Evolutionary conservation across 345 rosid species (phyloP).

Genomic region (Sisymbrium altissimum): DNA sequence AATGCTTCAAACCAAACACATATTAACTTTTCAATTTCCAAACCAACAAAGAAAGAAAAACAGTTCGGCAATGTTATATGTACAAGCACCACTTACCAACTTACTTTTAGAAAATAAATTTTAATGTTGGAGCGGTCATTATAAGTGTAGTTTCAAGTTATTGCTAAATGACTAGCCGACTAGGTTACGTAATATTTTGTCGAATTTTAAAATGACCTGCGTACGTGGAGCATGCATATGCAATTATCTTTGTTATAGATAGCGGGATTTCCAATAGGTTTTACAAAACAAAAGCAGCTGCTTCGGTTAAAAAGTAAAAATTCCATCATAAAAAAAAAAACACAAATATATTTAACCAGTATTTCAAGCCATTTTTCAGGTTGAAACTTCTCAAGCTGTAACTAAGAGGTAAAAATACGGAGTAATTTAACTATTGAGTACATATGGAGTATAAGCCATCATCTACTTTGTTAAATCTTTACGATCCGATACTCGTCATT

Average conservation of each 20-base stretch:
- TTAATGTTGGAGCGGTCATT: neutral
- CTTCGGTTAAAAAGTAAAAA: neutral
- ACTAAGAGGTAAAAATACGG: neutral
- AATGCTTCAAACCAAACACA: slow-evolving; percentile 26
- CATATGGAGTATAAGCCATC: too few species aligned
- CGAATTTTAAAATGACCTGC: neutral
- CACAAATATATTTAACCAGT: neutral
- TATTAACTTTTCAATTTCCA: slow-evolving; percentile 11
- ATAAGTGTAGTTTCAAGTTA: neutral
- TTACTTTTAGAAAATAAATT: neutral
- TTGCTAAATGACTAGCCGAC: neutral
- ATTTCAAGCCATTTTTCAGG: neutral
- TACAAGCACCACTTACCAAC: neutral
- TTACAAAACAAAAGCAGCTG: too few species aligned
- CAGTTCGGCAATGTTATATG: neutral
- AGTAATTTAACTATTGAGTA: neutral
- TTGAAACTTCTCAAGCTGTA: neutral
- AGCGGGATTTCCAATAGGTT: too few species aligned
- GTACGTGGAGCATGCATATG: neutral
- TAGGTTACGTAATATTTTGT: neutral
- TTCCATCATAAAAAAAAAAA: neutral
- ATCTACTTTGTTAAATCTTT: neutral
- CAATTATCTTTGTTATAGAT: neutral
- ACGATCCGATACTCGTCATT: neutral
- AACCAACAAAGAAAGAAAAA: slow-evolving; percentile 16